phyloP scores from a whole-genome alignment of 306 rosid genomes.

The Sesbania bispinosa region DNA sequence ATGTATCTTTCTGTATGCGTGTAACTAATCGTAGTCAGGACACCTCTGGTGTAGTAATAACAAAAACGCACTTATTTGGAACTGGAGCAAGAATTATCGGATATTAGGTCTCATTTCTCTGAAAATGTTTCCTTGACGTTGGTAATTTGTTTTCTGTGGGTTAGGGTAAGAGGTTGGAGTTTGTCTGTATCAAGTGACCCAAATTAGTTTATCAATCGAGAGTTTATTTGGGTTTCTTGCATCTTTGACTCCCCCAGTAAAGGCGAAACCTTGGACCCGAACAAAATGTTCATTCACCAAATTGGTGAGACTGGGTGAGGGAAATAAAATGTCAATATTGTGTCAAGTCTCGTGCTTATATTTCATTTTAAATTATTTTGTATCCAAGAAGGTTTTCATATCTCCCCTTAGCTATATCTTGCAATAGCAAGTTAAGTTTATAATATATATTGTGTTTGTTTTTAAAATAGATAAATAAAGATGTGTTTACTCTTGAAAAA shows the following conservation, averaged over 20 bases:
- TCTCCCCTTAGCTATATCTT: neutral
- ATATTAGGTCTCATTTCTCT: neutral
- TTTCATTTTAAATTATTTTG: neutral
- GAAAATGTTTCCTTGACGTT: neutral
- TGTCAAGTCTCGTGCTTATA: neutral
- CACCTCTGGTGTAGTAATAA: slow-evolving; percentile 24
- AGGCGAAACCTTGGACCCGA: neutral
- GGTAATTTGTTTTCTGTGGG: neutral
- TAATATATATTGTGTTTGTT: too few species aligned
- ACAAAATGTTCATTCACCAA: neutral
- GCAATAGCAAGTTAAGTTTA: too few species aligned
- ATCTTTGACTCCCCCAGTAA: neutral
- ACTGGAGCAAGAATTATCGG: neutral
- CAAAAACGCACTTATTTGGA: neutral
- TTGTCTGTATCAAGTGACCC: neutral
- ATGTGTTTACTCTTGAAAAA: too few species aligned
- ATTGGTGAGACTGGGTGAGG: neutral
- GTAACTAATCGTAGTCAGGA: slow-evolving; percentile 29
- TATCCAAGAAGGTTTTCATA: neutral
- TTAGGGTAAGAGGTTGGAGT: neutral
- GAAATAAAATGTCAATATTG: neutral
- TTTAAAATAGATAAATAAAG: too few species aligned
- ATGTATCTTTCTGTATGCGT: slow-evolving; percentile 14
- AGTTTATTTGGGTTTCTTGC: neutral
- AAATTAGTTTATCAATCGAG: neutral